These are phyloP conservation scores for Dipteronia sinensis DNA, from an alignment of 345 rosid genomes.

Conservation along the genomic window DNA sequence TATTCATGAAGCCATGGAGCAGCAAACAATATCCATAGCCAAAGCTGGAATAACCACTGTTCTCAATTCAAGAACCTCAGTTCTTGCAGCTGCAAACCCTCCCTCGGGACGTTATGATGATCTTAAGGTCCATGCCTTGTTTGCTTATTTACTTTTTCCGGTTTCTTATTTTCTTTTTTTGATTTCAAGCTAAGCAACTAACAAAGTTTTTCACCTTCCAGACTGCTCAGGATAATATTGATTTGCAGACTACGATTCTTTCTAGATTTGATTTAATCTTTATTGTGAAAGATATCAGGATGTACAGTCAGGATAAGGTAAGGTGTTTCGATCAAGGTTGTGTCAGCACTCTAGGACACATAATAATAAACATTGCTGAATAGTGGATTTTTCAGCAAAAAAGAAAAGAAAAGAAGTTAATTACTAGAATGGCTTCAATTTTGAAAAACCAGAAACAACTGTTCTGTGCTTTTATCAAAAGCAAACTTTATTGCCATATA, in stretches of 20 bases:
- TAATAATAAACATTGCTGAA: background rate
- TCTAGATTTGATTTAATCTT: slow-evolving; percentile 96
- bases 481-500: background rate
- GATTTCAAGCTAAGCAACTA: slow-evolving; percentile 16
- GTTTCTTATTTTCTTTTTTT: slow-evolving; percentile 8
- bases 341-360: background rate
- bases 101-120: slow-evolving; percentile 99
- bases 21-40: slow-evolving; percentile 97
- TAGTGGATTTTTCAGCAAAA: background rate
- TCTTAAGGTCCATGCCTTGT: slow-evolving; percentile 62
- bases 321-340: background rate
- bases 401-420: background rate
- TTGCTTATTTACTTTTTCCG: background rate
- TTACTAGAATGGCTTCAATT: background rate
- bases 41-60: slow-evolving; percentile 99
- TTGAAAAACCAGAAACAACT: background rate
- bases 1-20: slow-evolving; percentile 99
- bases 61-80: slow-evolving; percentile 94
- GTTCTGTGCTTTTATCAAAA: background rate
- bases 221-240: slow-evolving; percentile 96
- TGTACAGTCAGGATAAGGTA: slow-evolving; percentile 89
- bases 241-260: slow-evolving; percentile 92
- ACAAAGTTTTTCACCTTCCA: slow-evolving; percentile 33
- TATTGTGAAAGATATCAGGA: slow-evolving; percentile 90
- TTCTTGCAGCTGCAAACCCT: slow-evolving; percentile 98